Base-by-base conservation (phyloP, 163 green algal species). In the Scenedesmus sp. region DNA sequence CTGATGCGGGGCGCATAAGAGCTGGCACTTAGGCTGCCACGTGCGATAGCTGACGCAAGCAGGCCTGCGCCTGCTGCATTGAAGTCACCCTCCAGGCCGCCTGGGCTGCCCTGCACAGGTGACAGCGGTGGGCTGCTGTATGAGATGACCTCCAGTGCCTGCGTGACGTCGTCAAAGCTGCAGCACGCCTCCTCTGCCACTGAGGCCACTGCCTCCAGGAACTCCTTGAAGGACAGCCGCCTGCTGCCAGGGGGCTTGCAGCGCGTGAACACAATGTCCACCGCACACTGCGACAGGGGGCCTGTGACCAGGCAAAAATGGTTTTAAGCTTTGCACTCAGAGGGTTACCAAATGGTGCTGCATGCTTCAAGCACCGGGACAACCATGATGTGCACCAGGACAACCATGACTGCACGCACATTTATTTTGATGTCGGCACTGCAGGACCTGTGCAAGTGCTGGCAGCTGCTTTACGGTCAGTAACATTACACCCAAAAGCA, bases 141-240 rank as follows among this genome's bases (percentile, higher is more conserved):
- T 5, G n/a, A 56, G 55, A 64, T 82, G 20, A 60, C 59, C 4
- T 12, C 91, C 59, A 95, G 79, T 15, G 82, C 84, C 57, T 92
- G 82, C 73, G 94, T 89, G n/a, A 96, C 88, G n/a, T 94, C 91
- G 23, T 95, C 92, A 87, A 96, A 96, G 90, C 91, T 81, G 82
- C 92, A 90, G 83, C 94, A 93, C 54, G 92, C 92, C 93, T 96
- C 94, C 64, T 96, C 95, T 12, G 94, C 93, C 0, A 95, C 59
- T 12, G 89, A 92, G 0, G 93, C 94, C 55, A 96, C 91, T 12
- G 92, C 92, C 16, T 94, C 89, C 16, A 96, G 88, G 54, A 93
- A 94, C 46, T 93, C 76, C 46, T 83, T 74, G 76, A 91, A 91
- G 15, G 84, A 66, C 56, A 94, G 88, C 10, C 88, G 88, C 15